Conservation (phyloP, 441 rosid genomes). For the Adansonia grandidieri region DNA sequence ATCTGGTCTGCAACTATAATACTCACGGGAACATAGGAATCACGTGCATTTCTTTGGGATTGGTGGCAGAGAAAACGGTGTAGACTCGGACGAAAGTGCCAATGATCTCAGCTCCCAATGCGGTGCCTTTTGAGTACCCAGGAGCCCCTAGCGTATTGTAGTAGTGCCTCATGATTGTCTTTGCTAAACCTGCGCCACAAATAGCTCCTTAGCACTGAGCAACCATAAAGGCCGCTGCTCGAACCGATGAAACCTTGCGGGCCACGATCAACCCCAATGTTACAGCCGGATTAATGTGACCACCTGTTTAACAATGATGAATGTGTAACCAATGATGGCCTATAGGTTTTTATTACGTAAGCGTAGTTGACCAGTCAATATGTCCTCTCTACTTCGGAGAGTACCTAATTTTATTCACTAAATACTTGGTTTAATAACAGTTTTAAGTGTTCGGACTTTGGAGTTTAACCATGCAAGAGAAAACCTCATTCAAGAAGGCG, state of each 20-base stretch:
- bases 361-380: neutral
- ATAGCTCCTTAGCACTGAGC: conserved; percentile 47
- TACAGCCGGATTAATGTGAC: conserved; percentile 47
- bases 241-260: conserved; percentile 41
- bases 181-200: conserved; percentile 44
- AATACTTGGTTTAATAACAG: neutral
- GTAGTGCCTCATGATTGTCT: conserved; percentile 32
- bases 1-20: neutral
- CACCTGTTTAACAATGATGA: conserved; percentile 28
- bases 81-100: conserved; percentile 47
- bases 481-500: too few relatives aligned
- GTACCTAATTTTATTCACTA: neutral
- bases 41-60: conserved; percentile 48
- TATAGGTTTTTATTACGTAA: neutral
- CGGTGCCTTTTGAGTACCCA: conserved; percentile 37
- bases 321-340: neutral
- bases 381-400: neutral
- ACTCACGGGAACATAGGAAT: conserved; percentile 46
- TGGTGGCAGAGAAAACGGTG: conserved; percentile 47
- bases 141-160: conserved; percentile 35
- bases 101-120: conserved; percentile 46
- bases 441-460: neutral
- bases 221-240: conserved; percentile 40
- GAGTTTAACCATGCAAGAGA: neutral
- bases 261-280: conserved; percentile 45